phyloP scores from a whole-genome alignment of 768 basidiomycete genomes.

The Gloeophyllum trabeum region DNA sequence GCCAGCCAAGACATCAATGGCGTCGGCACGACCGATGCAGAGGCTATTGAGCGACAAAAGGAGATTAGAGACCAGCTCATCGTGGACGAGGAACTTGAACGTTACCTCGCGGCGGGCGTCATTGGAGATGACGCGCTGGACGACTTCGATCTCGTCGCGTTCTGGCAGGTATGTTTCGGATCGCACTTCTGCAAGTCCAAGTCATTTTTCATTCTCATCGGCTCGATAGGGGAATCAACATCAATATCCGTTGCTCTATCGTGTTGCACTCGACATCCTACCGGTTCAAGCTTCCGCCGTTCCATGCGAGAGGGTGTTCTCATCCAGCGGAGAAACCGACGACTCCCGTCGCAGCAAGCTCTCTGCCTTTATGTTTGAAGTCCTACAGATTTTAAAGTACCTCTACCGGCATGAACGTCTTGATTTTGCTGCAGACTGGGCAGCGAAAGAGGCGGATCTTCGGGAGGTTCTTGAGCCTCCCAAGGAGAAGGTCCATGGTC shows the following conservation, averaged over 20 bases:
- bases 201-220: background rate
- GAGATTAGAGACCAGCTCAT: background rate
- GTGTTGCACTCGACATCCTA: constrained; percentile 6
- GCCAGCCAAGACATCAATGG: no score
- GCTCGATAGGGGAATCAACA: background rate
- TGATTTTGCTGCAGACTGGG: background rate
- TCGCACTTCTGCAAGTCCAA: background rate
- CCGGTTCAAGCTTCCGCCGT: constrained; percentile 8
- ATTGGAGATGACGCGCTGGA: background rate
- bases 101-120: background rate
- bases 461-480: background rate
- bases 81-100: background rate
- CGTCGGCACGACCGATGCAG: no score
- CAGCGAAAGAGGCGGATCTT: background rate
- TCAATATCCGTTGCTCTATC: constrained; percentile 5
- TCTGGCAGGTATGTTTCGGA: background rate
- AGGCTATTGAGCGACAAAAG: background rate
- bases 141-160: background rate
- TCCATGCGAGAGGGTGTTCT: constrained; percentile 7
- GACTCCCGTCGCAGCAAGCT: background rate
- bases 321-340: constrained; percentile 4
- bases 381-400: background rate
- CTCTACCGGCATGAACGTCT: background rate
- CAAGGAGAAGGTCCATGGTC: background rate
- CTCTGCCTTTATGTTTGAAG: background rate